phyloP scores from a whole-genome alignment of 768 basidiomycete genomes.

The Rhodosporidiobolus sp. region DNA sequence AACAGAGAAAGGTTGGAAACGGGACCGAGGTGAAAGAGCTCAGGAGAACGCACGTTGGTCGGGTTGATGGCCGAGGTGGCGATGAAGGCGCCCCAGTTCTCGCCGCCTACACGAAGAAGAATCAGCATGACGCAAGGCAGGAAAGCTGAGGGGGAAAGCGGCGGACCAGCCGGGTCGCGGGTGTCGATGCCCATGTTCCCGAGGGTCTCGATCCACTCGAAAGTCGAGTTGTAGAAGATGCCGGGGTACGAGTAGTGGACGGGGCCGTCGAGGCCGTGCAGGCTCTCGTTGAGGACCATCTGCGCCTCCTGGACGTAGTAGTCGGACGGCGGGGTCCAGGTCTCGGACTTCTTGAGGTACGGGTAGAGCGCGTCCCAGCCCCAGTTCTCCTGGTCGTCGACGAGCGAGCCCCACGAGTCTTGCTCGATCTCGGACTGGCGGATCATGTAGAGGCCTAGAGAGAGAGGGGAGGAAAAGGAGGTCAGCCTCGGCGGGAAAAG shows the following conservation, averaged over 20 bases:
- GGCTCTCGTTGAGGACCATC: constrained; percentile 47
- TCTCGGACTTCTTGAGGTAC: constrained; percentile 48
- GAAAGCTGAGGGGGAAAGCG: neutral
- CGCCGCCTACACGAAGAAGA: constrained; percentile 16
- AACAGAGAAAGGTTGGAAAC: neutral
- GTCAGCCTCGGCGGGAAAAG: neutral
- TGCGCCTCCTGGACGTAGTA: constrained; percentile 41
- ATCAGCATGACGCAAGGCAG: too few relatives aligned
- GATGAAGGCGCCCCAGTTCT: constrained; percentile 43
- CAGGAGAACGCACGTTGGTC: neutral
- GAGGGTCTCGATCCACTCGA: constrained; percentile 42
- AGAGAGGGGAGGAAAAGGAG: neutral
- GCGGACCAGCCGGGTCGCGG: constrained; percentile 32
- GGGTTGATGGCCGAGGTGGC: constrained; percentile 50
- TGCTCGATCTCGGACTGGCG: constrained; percentile 39
- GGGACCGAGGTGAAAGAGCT: neutral
- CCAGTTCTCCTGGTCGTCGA: constrained; percentile 33
- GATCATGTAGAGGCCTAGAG: constrained; percentile 40
- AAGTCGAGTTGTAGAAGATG: constrained; percentile 40
- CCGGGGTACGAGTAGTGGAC: constrained; percentile 42
- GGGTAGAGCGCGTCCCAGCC: constrained; percentile 43
- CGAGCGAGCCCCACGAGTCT: constrained; percentile 43
- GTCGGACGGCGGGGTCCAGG: constrained; percentile 49
- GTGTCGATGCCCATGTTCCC: constrained; percentile 36
- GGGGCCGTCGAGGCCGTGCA: constrained; percentile 45